A percentile compares a stretch with the other conserved stretches of the same genome.
phyloP scores from a whole-genome alignment of 1,284 basidiomycete species.

The Fomes fomentarius region DNA sequence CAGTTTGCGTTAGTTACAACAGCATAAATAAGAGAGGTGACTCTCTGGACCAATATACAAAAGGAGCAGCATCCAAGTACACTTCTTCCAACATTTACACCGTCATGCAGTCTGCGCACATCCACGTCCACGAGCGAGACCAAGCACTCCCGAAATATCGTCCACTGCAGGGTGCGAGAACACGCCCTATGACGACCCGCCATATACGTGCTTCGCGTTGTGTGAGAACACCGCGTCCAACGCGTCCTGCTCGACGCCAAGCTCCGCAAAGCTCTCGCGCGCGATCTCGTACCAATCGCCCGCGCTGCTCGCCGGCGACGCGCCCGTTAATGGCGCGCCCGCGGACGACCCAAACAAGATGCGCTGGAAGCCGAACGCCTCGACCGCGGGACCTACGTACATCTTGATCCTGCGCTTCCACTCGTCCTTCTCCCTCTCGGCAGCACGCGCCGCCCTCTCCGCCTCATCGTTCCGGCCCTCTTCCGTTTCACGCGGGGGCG shows the following conservation, averaged over 20 bases:
- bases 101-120: too few relatives aligned
- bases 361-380: slow-evolving; percentile 61
- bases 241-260: slow-evolving; percentile 78
- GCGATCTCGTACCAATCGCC: slow-evolving; percentile 84
- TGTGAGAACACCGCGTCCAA: slow-evolving; percentile 73
- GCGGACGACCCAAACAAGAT: slow-evolving; percentile 59
- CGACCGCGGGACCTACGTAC: slow-evolving; percentile 81
- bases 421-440: slow-evolving; percentile 61
- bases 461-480: slow-evolving; percentile 48
- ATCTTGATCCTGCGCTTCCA: slow-evolving; percentile 86
- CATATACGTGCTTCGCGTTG: slow-evolving; percentile 71
- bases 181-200: slow-evolving; percentile 13
- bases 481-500: slow-evolving; percentile 39
- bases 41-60: too few relatives aligned
- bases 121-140: too few relatives aligned
- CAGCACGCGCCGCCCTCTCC: slow-evolving; percentile 34
- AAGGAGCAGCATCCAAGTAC: too few relatives aligned
- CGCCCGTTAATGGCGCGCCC: slow-evolving; percentile 37
- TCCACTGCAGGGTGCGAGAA: too few relatives aligned
- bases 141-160: too few relatives aligned
- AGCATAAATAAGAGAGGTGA: too few relatives aligned
- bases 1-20: too few relatives aligned
- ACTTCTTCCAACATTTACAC: too few relatives aligned
- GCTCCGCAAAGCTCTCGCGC: slow-evolving; percentile 79
- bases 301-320: slow-evolving; percentile 48